A percentile compares a stretch with the other conserved stretches of the same genome.
Conservation (phyloP, 2,329 filamentous ascomycete genomes). For the Arthrobotrys musiformis region DNA sequence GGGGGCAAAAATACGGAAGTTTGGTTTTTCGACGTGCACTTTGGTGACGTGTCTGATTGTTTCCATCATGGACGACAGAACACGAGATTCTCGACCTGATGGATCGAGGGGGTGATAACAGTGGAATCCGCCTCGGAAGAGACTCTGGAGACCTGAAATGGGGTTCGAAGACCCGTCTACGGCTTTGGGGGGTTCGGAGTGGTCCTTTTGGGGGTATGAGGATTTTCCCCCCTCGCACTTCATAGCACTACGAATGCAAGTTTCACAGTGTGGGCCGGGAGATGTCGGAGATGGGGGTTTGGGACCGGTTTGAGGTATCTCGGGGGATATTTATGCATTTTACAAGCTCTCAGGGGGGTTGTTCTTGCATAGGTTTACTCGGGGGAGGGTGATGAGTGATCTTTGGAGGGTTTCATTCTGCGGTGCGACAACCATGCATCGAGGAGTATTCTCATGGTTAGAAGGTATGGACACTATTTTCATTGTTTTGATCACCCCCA, state of each 20-base stretch:
- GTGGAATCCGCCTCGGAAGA: not conserved
- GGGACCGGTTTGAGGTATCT: not conserved
- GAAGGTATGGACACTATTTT: not conserved
- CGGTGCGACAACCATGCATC: constrained; percentile 10
- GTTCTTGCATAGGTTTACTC: not conserved
- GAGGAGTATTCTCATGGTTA: not conserved
- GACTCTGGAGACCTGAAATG: constrained; percentile 1
- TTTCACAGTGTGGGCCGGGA: not conserved
- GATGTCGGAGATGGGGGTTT: not conserved
- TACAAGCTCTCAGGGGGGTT: not conserved
- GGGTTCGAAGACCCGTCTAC: not conserved
- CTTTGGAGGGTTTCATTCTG: not conserved
- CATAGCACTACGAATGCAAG: not conserved
- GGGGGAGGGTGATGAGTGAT: not conserved
- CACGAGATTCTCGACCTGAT: constrained; percentile 17
- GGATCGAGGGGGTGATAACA: not conserved
- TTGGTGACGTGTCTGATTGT: constrained; percentile 29
- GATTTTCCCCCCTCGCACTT: too few species aligned
- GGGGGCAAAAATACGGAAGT: constrained; percentile 23
- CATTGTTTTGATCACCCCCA: not conserved
- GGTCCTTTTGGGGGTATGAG: not conserved
- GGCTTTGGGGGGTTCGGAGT: not conserved
- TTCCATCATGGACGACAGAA: constrained; percentile 10
- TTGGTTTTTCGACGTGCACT: constrained; percentile 26
- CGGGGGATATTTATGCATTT: constrained; percentile 6